Base-by-base conservation (phyloP, 148 eudicot genomes). In the Vaccinium corymbosum region DNA sequence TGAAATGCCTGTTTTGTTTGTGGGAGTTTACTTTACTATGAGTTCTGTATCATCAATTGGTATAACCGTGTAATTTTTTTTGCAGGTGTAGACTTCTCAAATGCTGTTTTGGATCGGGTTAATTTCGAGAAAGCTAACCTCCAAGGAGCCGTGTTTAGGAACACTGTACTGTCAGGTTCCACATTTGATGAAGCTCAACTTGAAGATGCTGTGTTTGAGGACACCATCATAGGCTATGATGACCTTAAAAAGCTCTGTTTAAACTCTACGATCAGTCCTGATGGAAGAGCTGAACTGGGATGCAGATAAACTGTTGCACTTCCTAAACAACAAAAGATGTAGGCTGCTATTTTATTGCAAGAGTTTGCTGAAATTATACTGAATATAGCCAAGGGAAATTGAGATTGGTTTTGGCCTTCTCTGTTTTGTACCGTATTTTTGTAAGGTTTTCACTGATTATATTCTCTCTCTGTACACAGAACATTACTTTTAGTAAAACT, bases 21-120 rank as follows among this genome's bases (percentile, higher is more conserved):
- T 62, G 16, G 78, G 50, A 68, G 80, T 77, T 50, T 50, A 2
- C 29, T 3, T 66, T 17, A 20, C 52, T 9, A 10, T 74, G 50
- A 42, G 46, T 74, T 38, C 48, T 38, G 19, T 38, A 73, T 16
- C 76, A 29, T 17, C 73, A 35, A 68, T 25, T 1, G 73, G 0
- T 46, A 42, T 48, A 48, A 20, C 46, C 46, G 46, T 42, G 6
- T 42, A 29, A 14, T 61, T 53, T 22, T 7, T 1, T 59, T 56
- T 89, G 88, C 93, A 93, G 98, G 98, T 25, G 88, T 90, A 9
- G 91, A 95, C 87, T 95, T 95, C 90, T 80, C 98, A 22, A 95
- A 95, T 83, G 98, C 98, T 27, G 98, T 95, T 80, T 52, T 95
- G 76, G 98, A 95, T 83, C 89, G 98, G 42, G 98, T 95, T 50